Evolutionary conservation across 2,329 filamentous ascomycete genomes (phyloP).

Genomic region (Ophiosphaerella korrae): DNA sequence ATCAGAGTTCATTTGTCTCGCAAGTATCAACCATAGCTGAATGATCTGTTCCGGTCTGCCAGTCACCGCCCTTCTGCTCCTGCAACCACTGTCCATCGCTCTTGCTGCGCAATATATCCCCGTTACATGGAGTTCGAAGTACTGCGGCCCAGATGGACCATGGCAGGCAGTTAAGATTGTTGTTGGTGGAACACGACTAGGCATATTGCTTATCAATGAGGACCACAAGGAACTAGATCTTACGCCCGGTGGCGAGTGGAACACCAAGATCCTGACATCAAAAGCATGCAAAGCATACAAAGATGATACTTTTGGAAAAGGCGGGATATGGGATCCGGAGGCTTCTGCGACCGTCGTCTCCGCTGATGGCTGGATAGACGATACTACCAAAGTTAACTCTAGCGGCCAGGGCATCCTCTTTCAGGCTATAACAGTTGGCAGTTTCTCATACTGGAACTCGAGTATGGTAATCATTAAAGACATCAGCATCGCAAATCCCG

Average conservation of each 20-base stretch:
- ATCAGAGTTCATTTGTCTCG: too few species aligned
- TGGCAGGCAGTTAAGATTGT: conserved; percentile 22
- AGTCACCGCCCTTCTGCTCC: neutral
- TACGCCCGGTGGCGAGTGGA: conserved; percentile 13
- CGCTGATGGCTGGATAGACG: neutral
- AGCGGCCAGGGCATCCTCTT: conserved; percentile 1
- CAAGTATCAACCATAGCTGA: neutral
- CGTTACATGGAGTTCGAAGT: conserved; percentile 26
- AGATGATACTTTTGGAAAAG: conserved; percentile 11
- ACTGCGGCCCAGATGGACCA: conserved; percentile 24
- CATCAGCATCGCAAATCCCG: neutral
- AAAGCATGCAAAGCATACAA: conserved; percentile 12
- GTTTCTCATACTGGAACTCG: conserved; percentile 1
- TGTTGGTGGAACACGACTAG: conserved; percentile 6
- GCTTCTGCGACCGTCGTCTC: neutral
- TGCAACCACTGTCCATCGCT: neutral
- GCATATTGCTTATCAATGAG: too few species aligned
- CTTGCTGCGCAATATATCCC: conserved; percentile 1
- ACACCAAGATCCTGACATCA: conserved; percentile 2
- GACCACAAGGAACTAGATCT: neutral
- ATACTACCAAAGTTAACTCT: neutral
- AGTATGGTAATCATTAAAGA: conserved; percentile 1
- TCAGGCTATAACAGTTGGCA: conserved; percentile 1
- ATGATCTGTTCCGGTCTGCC: neutral
- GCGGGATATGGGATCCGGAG: conserved; percentile 17